Evolutionary conservation across 2,329 filamentous ascomycete species (phyloP), one percentile per base, ranked within the genome.

Genomic region (Westerdykella ornata): DNA sequence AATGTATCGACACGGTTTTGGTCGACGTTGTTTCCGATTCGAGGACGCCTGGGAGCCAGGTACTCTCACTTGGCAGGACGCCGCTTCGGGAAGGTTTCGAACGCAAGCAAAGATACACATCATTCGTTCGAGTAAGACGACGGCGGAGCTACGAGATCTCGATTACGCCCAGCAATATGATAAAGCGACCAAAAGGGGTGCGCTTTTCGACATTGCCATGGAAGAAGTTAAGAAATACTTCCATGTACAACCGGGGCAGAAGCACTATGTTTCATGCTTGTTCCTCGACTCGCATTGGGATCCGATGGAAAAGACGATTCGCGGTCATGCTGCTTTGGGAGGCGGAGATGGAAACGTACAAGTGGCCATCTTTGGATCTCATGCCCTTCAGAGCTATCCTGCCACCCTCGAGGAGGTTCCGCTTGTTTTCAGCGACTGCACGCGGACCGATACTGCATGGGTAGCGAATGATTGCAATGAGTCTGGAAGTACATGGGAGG

Each of bases 41-140:
- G 92, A 97, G 55, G 92, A 98, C 65, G 86, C 95, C 61, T 97
- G 92, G 92, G 85, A 85, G 46, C 80, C 81, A 2, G 89, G 89
- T 6, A 85, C 86, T 1, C 74, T 87, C 44, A 90, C 85, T 45
- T 76, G 78, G 52, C 81, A 84, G 30, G 92, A 97, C 60, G 73
- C 75, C 46, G 77, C 81, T 40, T 73, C 72, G 18, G 82, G 81
- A 5, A 77, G 78, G 17, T 88, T 92, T 80, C 83, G 90, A 47
- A 95, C 88, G 26, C 88, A 97, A 65, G 88, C 90, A 11, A 90
- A 86, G 54, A 74, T 98, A 18, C 90, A 97, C 62, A 68, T 97
- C 41, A 82, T 98, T 50, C 80, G 86, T 43, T 78, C 81, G 29
- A 80, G 88, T 46, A 88, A 88, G 69, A 95, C 90, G 1, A 79